A percentile compares a stretch with the other conserved stretches of the same genome.
phyloP scores from a whole-genome alignment of 495 filamentous ascomycete genomes.

The Lophiostoma macrostomum region DNA sequence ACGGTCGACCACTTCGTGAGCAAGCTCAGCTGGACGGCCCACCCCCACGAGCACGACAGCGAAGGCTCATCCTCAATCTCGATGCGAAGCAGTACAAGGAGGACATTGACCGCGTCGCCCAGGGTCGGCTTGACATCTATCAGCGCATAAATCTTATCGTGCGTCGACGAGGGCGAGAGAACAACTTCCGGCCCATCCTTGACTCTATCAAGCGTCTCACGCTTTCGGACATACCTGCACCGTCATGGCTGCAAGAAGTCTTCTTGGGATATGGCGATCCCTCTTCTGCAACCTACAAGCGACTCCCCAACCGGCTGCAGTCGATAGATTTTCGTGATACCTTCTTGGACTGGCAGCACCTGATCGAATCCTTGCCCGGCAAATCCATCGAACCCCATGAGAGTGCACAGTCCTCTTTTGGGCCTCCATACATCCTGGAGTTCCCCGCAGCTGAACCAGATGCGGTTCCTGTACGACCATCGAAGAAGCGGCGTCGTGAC shows the following conservation, averaged over 20 bases:
- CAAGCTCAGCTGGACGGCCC: slow-evolving; percentile 52
- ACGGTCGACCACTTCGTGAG: slow-evolving; percentile 72
- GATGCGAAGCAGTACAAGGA: slow-evolving; percentile 74
- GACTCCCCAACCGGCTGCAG: slow-evolving; percentile 71
- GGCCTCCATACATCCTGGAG: slow-evolving; percentile 82
- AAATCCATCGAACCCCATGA: slow-evolving; percentile 75
- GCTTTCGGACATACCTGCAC: slow-evolving; percentile 79
- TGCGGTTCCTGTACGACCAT: slow-evolving; percentile 43
- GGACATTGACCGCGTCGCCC: slow-evolving; percentile 63
- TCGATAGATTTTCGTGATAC: slow-evolving; percentile 90
- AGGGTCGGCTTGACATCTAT: slow-evolving; percentile 74
- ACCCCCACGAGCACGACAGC: slow-evolving; percentile 51
- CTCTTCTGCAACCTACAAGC: slow-evolving; percentile 77
- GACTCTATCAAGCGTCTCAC: slow-evolving; percentile 86
- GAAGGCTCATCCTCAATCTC: slow-evolving; percentile 75
- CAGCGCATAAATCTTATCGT: slow-evolving; percentile 83
- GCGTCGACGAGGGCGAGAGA: slow-evolving; percentile 81
- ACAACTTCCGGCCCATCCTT: slow-evolving; percentile 94
- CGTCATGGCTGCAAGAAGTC: slow-evolving; percentile 91
- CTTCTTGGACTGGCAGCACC: slow-evolving; percentile 91
- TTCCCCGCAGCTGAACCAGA: slow-evolving; percentile 42
- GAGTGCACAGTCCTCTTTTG: slow-evolving; percentile 68
- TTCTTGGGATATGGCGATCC: slow-evolving; percentile 97
- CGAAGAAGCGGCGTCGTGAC: slow-evolving; percentile 78
- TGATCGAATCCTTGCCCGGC: slow-evolving; percentile 81